phyloP scores from a whole-genome alignment of 352 stramenopile genomes.

The Saprolegnia diclina region DNA sequence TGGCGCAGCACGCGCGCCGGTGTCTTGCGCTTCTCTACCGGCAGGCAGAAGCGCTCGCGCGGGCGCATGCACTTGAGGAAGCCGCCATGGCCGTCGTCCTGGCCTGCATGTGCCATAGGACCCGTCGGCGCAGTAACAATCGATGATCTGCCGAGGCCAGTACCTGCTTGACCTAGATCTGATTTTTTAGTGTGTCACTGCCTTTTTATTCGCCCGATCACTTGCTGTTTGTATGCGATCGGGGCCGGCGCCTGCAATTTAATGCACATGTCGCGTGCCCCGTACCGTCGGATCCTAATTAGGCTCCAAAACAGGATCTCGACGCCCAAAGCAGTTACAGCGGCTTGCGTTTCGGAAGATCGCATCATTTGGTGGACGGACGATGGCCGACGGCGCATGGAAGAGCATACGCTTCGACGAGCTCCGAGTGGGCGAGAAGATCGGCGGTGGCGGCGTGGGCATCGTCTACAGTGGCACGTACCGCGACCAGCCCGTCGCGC shows the following conservation, averaged over 20 bases:
- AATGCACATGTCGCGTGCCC: neutral
- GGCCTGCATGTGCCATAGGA: neutral
- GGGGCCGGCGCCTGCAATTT: neutral
- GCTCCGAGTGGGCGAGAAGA: conserved; percentile 72
- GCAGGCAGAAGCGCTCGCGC: conserved; percentile 16
- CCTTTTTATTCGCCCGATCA: neutral
- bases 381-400: conserved; percentile 35
- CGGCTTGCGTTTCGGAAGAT: neutral
- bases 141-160: neutral
- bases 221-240: neutral
- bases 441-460: conserved; percentile 85
- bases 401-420: conserved; percentile 75
- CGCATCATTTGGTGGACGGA: neutral
- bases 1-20: neutral
- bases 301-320: neutral
- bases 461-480: conserved; percentile 85
- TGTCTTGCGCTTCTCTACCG: conserved; percentile 5
- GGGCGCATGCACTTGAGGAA: conserved; percentile 28
- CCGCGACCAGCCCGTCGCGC: conserved; percentile 55
- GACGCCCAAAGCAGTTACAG: neutral
- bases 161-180: neutral
- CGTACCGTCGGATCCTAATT: neutral
- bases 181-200: neutral
- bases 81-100: conserved; percentile 20
- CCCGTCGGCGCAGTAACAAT: neutral